phyloP scores from a whole-genome alignment of 139 green algal species.

The Haematococcus sp. region DNA sequence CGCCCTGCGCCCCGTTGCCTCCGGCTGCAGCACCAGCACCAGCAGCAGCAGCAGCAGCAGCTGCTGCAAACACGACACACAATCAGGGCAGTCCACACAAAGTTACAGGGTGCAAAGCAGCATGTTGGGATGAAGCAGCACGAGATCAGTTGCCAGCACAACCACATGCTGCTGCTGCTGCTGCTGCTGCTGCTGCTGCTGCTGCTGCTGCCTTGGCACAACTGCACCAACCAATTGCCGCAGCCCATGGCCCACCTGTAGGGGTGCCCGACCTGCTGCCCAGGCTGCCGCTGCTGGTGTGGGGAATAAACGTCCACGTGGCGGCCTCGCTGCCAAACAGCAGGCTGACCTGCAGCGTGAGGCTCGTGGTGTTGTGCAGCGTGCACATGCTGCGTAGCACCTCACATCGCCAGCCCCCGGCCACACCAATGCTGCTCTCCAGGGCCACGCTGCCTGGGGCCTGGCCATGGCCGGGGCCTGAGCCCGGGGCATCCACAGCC shows the following conservation, averaged over 20 bases:
- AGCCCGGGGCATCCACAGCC: neutral
- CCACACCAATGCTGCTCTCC: conserved; percentile 45
- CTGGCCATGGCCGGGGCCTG: too few relatives aligned
- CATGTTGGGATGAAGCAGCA: too few relatives aligned
- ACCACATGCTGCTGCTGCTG: neutral
- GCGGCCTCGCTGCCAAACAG: neutral
- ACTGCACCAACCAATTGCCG: conserved; percentile 34
- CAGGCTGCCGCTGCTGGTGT: neutral
- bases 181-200: neutral
- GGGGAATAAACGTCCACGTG: conserved; percentile 8
- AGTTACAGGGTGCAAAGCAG: too few relatives aligned
- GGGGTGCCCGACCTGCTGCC: neutral
- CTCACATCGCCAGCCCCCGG: conserved; percentile 35
- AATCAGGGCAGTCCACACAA: too few relatives aligned
- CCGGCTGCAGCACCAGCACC: neutral
- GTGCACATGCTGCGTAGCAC: conserved; percentile 69
- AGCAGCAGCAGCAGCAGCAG: too few relatives aligned
- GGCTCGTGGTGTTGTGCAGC: conserved; percentile 63
- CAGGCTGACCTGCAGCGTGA: conserved; percentile 43
- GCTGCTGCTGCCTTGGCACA: conserved; percentile 5
- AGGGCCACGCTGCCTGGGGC: conserved; percentile 39
- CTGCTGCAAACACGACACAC: too few relatives aligned
- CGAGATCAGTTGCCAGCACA: too few relatives aligned
- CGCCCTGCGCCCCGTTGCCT: too few relatives aligned
- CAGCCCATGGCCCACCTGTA: conserved; percentile 4